These are phyloP conservation scores for Metschnikowia peoriensis DNA, from an alignment of 805 yeast genomes.

Conservation along the genomic window DNA sequence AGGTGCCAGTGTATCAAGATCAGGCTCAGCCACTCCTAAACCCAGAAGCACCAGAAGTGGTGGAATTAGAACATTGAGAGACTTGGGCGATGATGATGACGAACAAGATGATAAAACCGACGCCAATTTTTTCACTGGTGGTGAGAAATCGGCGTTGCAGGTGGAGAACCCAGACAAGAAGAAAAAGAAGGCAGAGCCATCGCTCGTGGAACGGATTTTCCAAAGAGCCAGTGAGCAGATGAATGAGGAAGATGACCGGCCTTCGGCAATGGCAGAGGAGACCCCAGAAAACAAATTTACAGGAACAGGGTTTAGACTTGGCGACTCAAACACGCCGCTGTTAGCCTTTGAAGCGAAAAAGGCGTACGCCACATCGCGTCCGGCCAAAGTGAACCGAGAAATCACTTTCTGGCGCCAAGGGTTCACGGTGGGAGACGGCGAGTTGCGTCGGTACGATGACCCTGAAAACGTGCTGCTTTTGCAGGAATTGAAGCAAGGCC, in stretches of 20 bases:
- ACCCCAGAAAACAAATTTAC: slow-evolving; percentile 31
- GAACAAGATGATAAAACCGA: slow-evolving; percentile 55
- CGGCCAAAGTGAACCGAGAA: slow-evolving; percentile 64
- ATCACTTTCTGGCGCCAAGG: slow-evolving; percentile 97
- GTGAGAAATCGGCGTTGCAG: slow-evolving; percentile 74
- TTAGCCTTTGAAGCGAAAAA: slow-evolving; percentile 34
- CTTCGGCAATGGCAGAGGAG: slow-evolving; percentile 25
- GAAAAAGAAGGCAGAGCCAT: slow-evolving; percentile 32
- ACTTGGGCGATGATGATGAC: slow-evolving; percentile 44
- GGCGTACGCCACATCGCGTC: slow-evolving; percentile 19
- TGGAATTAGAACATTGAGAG: slow-evolving; percentile 39
- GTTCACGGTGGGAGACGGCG: slow-evolving; percentile 91
- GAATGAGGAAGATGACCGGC: slow-evolving; percentile 38
- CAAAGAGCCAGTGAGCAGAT: slow-evolving; percentile 53
- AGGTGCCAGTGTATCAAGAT: background rate
- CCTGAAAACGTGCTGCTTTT: slow-evolving; percentile 80
- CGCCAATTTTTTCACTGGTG: slow-evolving; percentile 61
- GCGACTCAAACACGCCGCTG: slow-evolving; percentile 43
- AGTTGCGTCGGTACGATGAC: slow-evolving; percentile 82
- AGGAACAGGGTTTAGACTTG: slow-evolving; percentile 55
- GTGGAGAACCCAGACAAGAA: slow-evolving; percentile 69
- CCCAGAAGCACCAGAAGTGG: slow-evolving; percentile 7
- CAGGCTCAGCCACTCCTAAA: slow-evolving; percentile 1
- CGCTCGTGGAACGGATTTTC: slow-evolving; percentile 65
- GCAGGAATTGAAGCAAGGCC: slow-evolving; percentile 78